These are phyloP conservation scores for Tetragonia tetragonoides DNA, from an alignment of 148 eudicot genomes.

Conservation along the genomic window DNA sequence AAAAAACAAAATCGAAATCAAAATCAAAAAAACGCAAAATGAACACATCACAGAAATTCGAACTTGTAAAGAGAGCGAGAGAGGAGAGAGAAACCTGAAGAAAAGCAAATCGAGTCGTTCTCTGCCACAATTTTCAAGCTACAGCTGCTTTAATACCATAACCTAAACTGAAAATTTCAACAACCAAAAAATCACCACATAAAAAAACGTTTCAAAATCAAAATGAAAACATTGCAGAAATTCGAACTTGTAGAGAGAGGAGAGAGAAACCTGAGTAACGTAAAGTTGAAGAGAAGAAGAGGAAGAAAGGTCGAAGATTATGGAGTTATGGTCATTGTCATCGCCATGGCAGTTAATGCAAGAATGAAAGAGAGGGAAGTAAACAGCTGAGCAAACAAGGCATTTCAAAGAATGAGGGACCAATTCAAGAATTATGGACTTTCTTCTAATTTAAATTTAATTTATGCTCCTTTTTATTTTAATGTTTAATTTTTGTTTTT, in stretches of 20 bases:
- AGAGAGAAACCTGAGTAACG: conserved; percentile 10
- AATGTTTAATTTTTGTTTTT: neutral
- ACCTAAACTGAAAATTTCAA: neutral
- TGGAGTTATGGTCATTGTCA: neutral
- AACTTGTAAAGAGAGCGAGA: neutral
- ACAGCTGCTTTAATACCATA: neutral
- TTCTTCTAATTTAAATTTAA: neutral
- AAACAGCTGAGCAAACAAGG: conserved; percentile 10
- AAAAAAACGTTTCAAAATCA: neutral
- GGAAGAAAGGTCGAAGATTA: neutral
- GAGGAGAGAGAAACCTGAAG: conserved; percentile 3
- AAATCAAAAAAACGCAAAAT: neutral
- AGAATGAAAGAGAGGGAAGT: conserved; percentile 22
- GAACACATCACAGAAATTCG: neutral
- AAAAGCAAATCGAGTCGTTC: neutral
- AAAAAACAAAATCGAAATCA: no score
- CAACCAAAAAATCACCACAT: neutral
- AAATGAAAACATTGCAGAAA: neutral
- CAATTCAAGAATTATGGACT: neutral
- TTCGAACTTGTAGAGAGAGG: neutral
- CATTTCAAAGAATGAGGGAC: conserved; percentile 20
- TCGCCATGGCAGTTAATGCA: conserved; percentile 17
- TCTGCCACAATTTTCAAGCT: neutral
- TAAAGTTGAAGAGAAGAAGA: neutral
- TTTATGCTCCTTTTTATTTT: neutral